Base-by-base conservation (phyloP, 352 stramenopile species). In the Globisporangium yorkense region DNA sequence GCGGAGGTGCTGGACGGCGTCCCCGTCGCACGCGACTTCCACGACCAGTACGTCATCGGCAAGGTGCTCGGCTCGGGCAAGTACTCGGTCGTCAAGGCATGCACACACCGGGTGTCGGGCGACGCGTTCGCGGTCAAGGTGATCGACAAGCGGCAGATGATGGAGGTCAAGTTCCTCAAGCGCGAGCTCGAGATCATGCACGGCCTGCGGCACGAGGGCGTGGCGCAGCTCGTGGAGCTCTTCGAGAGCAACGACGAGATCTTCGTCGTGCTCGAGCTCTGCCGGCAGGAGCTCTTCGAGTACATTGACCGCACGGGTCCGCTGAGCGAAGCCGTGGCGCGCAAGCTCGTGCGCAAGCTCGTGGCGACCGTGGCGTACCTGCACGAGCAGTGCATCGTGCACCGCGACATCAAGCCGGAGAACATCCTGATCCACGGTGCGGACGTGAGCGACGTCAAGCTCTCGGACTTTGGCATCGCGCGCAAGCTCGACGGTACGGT, bases 181-280 rank as follows among this genome's bases (percentile, higher is more conserved):
- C 80, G 84, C 27, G 85, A 95, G 63, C 71, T 92, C n/a, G 83
- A 92, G 66, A 92, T 95, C 65, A 88, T 95, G 79, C 84, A 83
- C 61, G 74, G 53, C 0, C 54, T 95, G 27, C 68, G 71, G 18
- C 83, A 95, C 61, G 77, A 89, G 27, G 83, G 83, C 21, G 75
- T 95, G 20, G 81, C 92, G 41, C 79, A 85, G 16, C 70, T 95
- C 27, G 44, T 90, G n/a, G 83, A 84, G 68, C 68, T 95, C 18
- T 95, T 85, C 49, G 78, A 92, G 57, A 81, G 51, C 57, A 83
- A 80, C 54, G 75, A 90, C 2, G 70, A 85, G 56, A 60, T 95
- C 20, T 95, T 82, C 60, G 31, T 95, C 8, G 83, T 95, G 43
- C 85, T 95, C 70, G 85, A 95, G 55, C 66, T 85, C n/a, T 92